Conservation (phyloP, 1,284 basidiomycete genomes). For the Flammula alnicola region DNA sequence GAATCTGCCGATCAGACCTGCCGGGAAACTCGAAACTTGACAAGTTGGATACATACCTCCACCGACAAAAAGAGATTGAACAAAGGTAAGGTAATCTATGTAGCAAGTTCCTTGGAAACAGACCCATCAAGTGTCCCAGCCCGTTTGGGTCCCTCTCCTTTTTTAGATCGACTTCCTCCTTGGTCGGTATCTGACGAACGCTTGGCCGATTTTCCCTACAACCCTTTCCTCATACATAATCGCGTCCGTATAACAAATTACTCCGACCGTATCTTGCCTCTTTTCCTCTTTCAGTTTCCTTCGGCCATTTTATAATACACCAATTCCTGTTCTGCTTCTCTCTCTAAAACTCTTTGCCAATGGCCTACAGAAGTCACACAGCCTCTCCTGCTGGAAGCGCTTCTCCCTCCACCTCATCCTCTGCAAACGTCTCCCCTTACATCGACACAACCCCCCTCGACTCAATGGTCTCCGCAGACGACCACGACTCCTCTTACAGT, state of each 20-base stretch:
- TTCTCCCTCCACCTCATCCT: constrained; percentile 50
- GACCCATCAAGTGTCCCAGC: constrained; percentile 44
- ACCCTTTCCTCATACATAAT: constrained; percentile 41
- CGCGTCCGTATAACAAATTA: constrained; percentile 39
- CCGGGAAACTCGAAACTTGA: constrained; percentile 32
- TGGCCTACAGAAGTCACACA: constrained; percentile 45
- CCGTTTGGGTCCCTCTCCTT: constrained; percentile 33
- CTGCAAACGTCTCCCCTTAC: constrained; percentile 45
- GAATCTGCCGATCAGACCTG: too few relatives aligned
- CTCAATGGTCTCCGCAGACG: constrained; percentile 44
- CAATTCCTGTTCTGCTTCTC: constrained; percentile 16
- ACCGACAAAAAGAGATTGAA: too few relatives aligned
- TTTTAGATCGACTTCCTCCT: constrained; percentile 35
- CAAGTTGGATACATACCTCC: constrained; percentile 31
- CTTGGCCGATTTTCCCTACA: constrained; percentile 37
- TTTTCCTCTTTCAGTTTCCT: constrained; percentile 38
- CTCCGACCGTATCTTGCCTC: constrained; percentile 34
- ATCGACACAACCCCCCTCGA: constrained; percentile 38
- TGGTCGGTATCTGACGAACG: constrained; percentile 35
- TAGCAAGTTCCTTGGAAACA: constrained; percentile 49
- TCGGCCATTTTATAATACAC: constrained; percentile 30
- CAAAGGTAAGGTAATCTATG: too few relatives aligned
- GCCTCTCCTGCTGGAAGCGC: constrained; percentile 47
- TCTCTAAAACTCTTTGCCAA: constrained; percentile 21
- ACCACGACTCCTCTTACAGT: constrained; percentile 42